Conservation (phyloP, 257 asterid genomes). For the Penstemon eatonii region DNA sequence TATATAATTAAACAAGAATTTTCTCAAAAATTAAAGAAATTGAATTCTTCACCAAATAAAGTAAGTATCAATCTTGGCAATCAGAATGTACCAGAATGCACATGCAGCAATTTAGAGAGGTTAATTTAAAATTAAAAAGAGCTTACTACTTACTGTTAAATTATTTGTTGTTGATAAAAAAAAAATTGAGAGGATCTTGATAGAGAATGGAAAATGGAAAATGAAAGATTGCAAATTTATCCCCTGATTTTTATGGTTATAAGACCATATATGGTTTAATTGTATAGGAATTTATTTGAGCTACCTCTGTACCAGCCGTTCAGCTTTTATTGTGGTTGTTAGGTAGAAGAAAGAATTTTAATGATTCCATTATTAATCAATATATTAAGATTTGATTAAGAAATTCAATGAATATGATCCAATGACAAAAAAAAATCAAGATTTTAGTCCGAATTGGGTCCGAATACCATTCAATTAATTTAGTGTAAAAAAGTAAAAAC, state of each 20-base stretch:
- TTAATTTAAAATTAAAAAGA: not conserved
- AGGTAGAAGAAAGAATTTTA: not conserved
- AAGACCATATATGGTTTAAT: not conserved
- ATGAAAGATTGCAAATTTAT: not conserved
- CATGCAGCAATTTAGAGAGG: not conserved
- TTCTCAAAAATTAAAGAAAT: not conserved
- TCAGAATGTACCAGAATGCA: not conserved
- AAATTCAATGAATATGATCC: not conserved
- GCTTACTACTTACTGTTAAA: conserved; percentile 16
- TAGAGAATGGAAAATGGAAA: not conserved
- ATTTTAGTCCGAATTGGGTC: not conserved
- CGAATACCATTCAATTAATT: not conserved
- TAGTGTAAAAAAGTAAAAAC: not conserved
- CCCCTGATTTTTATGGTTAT: too few relatives aligned
- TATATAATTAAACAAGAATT: not conserved
- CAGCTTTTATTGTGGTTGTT: not conserved
- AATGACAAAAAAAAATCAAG: not conserved
- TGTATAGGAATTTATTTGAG: not conserved
- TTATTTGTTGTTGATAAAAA: too few relatives aligned
- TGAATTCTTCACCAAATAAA: not conserved
- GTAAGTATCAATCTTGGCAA: too few relatives aligned
- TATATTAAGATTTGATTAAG: not conserved
- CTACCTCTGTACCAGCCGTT: not conserved
- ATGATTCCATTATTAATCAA: not conserved
- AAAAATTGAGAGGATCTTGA: not conserved